These are phyloP conservation scores for Paspalum notatum DNA, from an alignment of 176 grass and related monocot species.

Conservation along the genomic window DNA sequence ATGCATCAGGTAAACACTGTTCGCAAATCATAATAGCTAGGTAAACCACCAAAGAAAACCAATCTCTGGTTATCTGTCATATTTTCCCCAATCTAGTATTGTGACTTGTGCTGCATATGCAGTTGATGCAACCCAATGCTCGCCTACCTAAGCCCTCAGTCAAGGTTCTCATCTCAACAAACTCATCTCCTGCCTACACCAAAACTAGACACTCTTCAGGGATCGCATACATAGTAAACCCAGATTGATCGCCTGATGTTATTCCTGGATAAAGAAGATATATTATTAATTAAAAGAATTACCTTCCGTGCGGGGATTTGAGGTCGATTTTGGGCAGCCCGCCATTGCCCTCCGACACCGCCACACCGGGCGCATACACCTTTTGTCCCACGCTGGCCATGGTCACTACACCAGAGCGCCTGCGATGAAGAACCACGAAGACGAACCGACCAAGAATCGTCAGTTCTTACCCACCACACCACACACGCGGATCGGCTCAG, in stretches of 20 bases:
- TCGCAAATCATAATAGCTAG: neutral
- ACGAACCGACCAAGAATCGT: neutral
- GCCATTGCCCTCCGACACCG: constrained; percentile 77
- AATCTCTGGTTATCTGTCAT: neutral
- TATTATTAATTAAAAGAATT: neutral
- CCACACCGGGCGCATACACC: constrained; percentile 63
- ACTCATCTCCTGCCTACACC: neutral
- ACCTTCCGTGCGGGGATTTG: constrained; percentile 82
- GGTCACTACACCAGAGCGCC: constrained; percentile 56
- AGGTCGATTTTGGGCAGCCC: constrained; percentile 76
- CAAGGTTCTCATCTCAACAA: neutral
- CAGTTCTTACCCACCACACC: neutral
- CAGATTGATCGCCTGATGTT: neutral
- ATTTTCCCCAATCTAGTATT: neutral
- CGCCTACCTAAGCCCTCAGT: neutral
- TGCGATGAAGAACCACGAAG: constrained; percentile 37
- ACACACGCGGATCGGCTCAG: neutral
- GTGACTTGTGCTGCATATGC: neutral
- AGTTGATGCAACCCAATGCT: neutral
- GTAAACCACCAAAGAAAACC: neutral
- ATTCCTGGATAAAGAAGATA: neutral
- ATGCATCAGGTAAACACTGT: neutral
- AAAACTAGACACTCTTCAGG: neutral
- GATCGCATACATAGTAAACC: neutral
- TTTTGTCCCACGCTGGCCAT: constrained; percentile 67